Evolutionary conservation across 495 filamentous ascomycete species (phyloP).

Genomic region (Daldinia concentrica): DNA sequence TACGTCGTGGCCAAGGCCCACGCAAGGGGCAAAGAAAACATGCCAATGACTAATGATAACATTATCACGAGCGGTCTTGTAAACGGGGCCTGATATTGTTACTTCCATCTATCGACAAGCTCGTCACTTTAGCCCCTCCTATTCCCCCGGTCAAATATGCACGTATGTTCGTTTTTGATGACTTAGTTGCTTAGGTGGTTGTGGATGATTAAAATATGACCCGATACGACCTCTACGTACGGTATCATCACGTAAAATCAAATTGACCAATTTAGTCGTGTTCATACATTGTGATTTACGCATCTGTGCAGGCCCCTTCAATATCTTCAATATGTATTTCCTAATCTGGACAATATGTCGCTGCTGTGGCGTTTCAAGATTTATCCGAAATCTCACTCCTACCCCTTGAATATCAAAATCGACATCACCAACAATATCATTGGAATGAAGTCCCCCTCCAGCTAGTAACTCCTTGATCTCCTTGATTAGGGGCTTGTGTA

Average conservation of each 20-base stretch:
- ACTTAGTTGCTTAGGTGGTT: background rate
- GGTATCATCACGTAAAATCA: background rate
- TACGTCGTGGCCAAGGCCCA: constrained; percentile 23
- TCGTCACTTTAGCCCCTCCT: constrained; percentile 23
- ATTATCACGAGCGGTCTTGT: constrained; percentile 28
- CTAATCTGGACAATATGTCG: constrained; percentile 25
- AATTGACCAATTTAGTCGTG: constrained; percentile 4
- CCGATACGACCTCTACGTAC: background rate
- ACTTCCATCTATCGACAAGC: background rate
- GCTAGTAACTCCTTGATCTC: constrained; percentile 16
- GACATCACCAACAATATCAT: constrained; percentile 23
- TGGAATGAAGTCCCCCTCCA: constrained; percentile 33
- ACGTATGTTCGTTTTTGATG: background rate
- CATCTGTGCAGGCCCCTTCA: constrained; percentile 22
- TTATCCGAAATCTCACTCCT: constrained; percentile 36
- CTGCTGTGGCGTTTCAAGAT: constrained; percentile 39
- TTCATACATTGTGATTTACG: constrained; percentile 17
- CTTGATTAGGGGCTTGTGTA: no score
- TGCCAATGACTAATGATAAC: constrained; percentile 23
- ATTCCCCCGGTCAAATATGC: background rate
- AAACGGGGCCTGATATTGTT: constrained; percentile 4
- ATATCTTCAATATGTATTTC: constrained; percentile 23
- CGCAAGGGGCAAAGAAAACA: constrained; percentile 21
- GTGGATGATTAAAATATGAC: background rate
- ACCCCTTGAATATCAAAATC: constrained; percentile 32